Percentiles rank a stretch among this genome's conserved stretches.
Evolutionary conservation across 305 asterid species (phyloP).

Genomic region (Solanum hybrid): DNA sequence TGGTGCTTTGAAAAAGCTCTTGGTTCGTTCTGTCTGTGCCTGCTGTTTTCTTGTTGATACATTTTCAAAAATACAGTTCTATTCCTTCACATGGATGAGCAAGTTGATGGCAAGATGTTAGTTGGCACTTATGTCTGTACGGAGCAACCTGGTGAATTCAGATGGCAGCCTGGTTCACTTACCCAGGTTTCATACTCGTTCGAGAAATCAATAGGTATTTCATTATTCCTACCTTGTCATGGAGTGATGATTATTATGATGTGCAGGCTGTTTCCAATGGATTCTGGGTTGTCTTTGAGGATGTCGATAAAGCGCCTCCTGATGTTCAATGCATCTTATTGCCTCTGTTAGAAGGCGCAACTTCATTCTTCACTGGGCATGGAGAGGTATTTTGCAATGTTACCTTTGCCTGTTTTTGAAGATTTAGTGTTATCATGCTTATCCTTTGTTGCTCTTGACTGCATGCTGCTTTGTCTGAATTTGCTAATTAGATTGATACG

Average conservation of each 20-base stretch:
- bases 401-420: background rate
- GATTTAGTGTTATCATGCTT: background rate
- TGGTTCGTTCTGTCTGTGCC: background rate
- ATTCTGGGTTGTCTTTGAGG: conserved; percentile 93
- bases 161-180: conserved; percentile 99
- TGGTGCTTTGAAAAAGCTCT: background rate
- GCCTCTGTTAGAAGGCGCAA: conserved; percentile 80
- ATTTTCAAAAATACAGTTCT: conserved; percentile 32
- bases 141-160: conserved; percentile 95
- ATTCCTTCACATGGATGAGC: conserved; percentile 95
- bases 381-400: conserved; percentile 63
- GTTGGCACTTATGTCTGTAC: conserved; percentile 88
- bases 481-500: background rate
- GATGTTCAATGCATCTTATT: conserved; percentile 70
- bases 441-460: background rate
- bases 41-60: background rate
- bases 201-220: conserved; percentile 7
- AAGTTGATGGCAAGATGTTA: conserved; percentile 86
- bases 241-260: conserved; percentile 8
- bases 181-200: conserved; percentile 58
- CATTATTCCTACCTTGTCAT: conserved; percentile 13
- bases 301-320: conserved; percentile 87
- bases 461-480: background rate
- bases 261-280: conserved; percentile 85
- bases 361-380: conserved; percentile 66